Evolutionary conservation across 2,329 filamentous ascomycete species (phyloP), one percentile per base, ranked within the genome.

Genomic region (Cytospora chrysosperma): DNA sequence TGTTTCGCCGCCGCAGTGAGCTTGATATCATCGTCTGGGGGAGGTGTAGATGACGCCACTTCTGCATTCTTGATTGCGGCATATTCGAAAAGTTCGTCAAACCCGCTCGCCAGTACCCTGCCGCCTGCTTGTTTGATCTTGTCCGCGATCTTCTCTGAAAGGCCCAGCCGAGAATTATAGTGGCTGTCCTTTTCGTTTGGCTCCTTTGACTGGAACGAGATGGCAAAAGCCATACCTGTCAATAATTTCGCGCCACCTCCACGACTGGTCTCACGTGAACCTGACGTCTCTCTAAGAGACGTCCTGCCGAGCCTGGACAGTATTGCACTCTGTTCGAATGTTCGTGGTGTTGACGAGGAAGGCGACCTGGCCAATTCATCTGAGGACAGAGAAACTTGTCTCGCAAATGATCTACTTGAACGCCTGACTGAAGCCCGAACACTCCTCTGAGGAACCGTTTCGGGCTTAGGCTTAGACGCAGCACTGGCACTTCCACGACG

Each of bases 151-250:
- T 73, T 71, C 74, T 55, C 78, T 71, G 67, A 85, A 70, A 73
- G 71, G 34, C 76, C 75, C 30, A 71, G 68, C 28, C 74, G 76
- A 50, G 74, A 70, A 3, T 70, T 71, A 54, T 73, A 76, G 10
- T 86, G 85, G 21, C 86, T 82, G 10, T 77, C 77, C 19, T 81
- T 82, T 59, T 86, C 81, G 1, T 84, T 81, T 2, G 80, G 78
- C 49, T 78, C 77, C 30, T 75, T 76, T 0, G 76, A 75, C 68
- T 82, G 81, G 66, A 92, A 91, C 0, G 92, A 94, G 13, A 97
- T 84, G 0, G 93, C 93, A 75, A 98, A 97, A 0, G 86, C 87
- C 93, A 97, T 97, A 50, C 88, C 87, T 1, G 83, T 77, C 70
- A 98, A 97, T 0, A 96, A 65, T 12, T 63, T 70, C 28, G 24